These are phyloP conservation scores for Amoebophrya sp. DNA, from an alignment of 169 alveolate genomes.

Conservation along the genomic window DNA sequence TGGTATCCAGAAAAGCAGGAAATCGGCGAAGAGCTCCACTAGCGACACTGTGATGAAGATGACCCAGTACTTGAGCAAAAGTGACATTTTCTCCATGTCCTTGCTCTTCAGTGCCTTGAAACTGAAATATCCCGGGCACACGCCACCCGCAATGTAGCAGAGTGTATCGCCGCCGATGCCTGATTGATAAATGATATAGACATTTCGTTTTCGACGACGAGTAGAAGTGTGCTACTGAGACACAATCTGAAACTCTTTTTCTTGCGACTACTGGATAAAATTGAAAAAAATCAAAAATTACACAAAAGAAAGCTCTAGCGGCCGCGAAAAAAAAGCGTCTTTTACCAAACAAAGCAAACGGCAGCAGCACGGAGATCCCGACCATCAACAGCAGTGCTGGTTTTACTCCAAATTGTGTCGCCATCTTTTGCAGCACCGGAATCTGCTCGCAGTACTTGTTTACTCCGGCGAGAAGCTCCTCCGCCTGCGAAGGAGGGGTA, in stretches of 20 bases:
- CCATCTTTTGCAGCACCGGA: neutral
- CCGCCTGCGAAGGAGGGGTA: too few species aligned
- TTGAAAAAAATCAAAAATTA: too few species aligned
- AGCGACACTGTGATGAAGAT: neutral
- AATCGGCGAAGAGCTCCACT: neutral
- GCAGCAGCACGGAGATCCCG: neutral
- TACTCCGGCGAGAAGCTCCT: neutral
- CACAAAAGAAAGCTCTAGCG: neutral
- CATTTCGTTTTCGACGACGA: neutral
- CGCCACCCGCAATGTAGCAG: neutral
- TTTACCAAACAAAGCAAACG: neutral
- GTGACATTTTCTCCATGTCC: neutral
- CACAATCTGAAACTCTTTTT: neutral
- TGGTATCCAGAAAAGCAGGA: neutral
- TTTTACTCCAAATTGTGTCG: neutral
- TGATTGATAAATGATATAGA: neutral
- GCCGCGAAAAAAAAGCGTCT: neutral
- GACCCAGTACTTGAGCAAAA: neutral
- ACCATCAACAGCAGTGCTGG: neutral
- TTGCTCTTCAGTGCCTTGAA: neutral
- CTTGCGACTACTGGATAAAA: too few species aligned
- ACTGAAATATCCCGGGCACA: neutral
- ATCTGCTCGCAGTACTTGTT: neutral
- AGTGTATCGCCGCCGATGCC: neutral
- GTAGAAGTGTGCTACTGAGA: neutral